These are phyloP conservation scores for Quercus variabilis DNA, from an alignment of 306 rosid genomes.

Conservation along the genomic window DNA sequence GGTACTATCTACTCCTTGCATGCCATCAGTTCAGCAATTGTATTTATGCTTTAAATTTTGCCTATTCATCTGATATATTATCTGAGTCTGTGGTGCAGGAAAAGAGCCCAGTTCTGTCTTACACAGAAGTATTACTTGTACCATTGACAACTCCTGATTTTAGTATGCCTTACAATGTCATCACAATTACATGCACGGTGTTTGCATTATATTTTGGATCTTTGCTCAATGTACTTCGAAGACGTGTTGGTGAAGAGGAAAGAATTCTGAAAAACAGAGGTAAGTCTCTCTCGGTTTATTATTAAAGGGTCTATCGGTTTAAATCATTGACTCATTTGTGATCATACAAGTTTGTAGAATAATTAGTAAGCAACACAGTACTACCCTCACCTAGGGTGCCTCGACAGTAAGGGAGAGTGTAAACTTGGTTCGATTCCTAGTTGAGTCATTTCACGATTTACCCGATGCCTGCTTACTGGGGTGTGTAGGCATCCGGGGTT, in stretches of 20 bases:
- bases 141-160: constrained; percentile 96
- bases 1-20: constrained; percentile 36
- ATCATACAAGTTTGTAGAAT: background rate
- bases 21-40: constrained; percentile 7
- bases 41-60: background rate
- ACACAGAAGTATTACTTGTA: constrained; percentile 85
- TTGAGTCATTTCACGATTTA: no score
- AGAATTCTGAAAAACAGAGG: constrained; percentile 63
- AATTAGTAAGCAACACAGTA: background rate
- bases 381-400: no score
- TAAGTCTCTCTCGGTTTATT: constrained; percentile 19
- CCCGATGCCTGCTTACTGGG: no score
- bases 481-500: no score
- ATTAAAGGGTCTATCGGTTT: no score
- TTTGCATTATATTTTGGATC: constrained; percentile 92
- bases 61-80: background rate
- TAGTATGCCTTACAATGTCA: constrained; percentile 96
- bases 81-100: constrained; percentile 50
- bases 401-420: no score
- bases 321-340: background rate
- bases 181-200: constrained; percentile 88
- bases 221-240: constrained; percentile 74
- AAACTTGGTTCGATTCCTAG: no score
- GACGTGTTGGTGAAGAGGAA: constrained; percentile 86
- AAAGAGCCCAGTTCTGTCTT: constrained; percentile 57